phyloP scores from a whole-genome alignment of 2,329 filamentous ascomycete species.

The Neofusicoccum ribis region DNA sequence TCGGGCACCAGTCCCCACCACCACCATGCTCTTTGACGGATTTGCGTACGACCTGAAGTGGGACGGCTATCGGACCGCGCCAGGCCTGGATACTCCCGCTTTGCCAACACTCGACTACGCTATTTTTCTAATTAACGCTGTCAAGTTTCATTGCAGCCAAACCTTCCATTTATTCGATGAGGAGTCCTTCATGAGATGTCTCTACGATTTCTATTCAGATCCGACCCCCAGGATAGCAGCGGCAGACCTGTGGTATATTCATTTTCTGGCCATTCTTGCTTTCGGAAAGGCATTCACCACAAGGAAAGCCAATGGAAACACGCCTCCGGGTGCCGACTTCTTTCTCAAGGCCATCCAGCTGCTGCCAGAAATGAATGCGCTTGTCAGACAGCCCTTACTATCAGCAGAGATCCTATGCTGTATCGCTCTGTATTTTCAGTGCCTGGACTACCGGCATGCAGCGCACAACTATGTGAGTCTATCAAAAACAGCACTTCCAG shows the following conservation, averaged over 20 bases:
- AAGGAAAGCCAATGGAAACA: slow-evolving; percentile 29
- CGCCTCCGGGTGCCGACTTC: slow-evolving; percentile 48
- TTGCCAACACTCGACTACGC: slow-evolving; percentile 55
- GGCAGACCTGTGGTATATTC: slow-evolving; percentile 52
- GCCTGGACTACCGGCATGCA: slow-evolving; percentile 49
- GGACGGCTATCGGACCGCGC: slow-evolving; percentile 43
- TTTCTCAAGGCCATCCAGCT: slow-evolving; percentile 42
- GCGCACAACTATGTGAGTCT: slow-evolving; percentile 47
- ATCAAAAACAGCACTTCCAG: slow-evolving; percentile 11
- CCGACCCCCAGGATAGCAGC: slow-evolving; percentile 29
- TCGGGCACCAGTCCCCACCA: slow-evolving; percentile 44
- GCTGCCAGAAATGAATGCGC: neutral
- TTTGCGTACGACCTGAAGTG: slow-evolving; percentile 54
- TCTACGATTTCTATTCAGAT: slow-evolving; percentile 45
- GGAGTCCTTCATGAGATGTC: slow-evolving; percentile 48
- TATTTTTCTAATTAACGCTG: slow-evolving; percentile 55
- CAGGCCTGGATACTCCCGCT: slow-evolving; percentile 35
- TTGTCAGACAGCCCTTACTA: slow-evolving; percentile 43
- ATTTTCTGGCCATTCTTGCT: slow-evolving; percentile 55
- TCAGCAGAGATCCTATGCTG: slow-evolving; percentile 55
- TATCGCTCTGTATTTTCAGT: slow-evolving; percentile 55
- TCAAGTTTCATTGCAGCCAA: slow-evolving; percentile 58
- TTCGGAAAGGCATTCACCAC: slow-evolving; percentile 57
- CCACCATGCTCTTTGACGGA: slow-evolving; percentile 53
- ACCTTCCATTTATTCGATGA: slow-evolving; percentile 59